A percentile compares a stretch with the other conserved stretches of the same genome.
These are phyloP conservation scores for Calonectria pauciramosa DNA, from an alignment of 2,329 filamentous ascomycete genomes.

Conservation along the genomic window DNA sequence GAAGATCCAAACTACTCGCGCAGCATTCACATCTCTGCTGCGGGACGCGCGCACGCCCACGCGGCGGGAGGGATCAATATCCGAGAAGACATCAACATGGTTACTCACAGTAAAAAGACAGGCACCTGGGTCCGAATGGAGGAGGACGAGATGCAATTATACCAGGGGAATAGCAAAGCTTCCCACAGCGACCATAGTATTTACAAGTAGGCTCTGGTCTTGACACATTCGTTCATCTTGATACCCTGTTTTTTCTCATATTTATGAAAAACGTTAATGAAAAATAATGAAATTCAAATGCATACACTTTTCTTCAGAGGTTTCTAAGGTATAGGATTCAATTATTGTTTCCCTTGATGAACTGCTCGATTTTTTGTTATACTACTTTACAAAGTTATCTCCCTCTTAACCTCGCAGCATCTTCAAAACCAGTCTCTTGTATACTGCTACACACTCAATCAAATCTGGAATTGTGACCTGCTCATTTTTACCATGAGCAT, in stretches of 20 bases:
- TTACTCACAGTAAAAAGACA: neutral
- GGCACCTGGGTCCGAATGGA: neutral
- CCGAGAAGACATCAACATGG: constrained; percentile 9
- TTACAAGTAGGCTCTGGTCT: neutral
- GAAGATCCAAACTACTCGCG: neutral
- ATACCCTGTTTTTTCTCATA: neutral
- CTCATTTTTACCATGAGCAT: constrained; percentile 36
- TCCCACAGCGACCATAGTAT: neutral
- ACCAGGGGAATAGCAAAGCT: neutral
- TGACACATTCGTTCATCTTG: constrained; percentile 1
- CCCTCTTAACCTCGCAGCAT: neutral
- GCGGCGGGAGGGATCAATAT: neutral
- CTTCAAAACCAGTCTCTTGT: constrained; percentile 29
- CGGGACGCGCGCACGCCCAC: neutral
- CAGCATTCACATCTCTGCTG: neutral
- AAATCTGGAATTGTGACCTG: constrained; percentile 30
- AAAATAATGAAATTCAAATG: neutral
- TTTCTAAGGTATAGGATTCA: neutral
- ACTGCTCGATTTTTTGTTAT: neutral
- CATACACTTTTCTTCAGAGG: neutral
- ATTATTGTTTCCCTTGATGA: neutral
- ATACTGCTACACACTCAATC: constrained; percentile 32
- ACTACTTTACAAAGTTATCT: no score
- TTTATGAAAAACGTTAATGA: neutral
- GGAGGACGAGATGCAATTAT: neutral